phyloP scores from a whole-genome alignment of 768 basidiomycete species.

The Mycena haematopus region DNA sequence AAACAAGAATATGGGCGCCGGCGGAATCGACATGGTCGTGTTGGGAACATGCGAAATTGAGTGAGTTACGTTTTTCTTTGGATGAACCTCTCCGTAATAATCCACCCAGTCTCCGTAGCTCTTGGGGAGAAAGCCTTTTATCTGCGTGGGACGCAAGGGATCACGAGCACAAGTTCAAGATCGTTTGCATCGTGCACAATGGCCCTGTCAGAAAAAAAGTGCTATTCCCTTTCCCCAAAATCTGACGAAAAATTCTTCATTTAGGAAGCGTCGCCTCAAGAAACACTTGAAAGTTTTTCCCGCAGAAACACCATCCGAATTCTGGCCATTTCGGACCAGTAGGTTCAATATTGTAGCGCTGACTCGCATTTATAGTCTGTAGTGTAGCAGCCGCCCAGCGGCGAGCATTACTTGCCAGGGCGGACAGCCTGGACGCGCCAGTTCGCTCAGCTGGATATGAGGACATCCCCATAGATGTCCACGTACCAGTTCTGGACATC shows the following conservation, averaged over 20 bases:
- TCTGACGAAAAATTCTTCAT: neutral
- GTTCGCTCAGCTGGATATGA: constrained; percentile 41
- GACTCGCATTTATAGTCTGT: no score
- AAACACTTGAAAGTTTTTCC: constrained; percentile 42
- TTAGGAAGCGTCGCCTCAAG: constrained; percentile 39
- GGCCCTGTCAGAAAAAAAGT: constrained; percentile 32
- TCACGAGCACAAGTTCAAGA: constrained; percentile 44
- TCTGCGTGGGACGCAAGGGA: constrained; percentile 44
- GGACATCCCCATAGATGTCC: constrained; percentile 43
- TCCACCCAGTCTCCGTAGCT: constrained; percentile 32
- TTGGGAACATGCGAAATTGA: constrained; percentile 53
- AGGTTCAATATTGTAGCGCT: no score
- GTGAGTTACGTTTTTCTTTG: constrained; percentile 33
- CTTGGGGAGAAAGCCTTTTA: constrained; percentile 36
- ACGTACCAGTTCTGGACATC: constrained; percentile 43
- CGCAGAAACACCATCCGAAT: constrained; percentile 45
- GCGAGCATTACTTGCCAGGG: constrained; percentile 35
- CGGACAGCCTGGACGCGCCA: constrained; percentile 39
- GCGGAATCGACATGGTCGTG: constrained; percentile 43
- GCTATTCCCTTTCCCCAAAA: neutral
- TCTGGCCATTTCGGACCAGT: constrained; percentile 48
- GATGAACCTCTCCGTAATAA: neutral
- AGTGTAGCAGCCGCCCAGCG: constrained; percentile 42
- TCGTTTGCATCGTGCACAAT: constrained; percentile 51
- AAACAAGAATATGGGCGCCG: constrained; percentile 26